Base-by-base conservation (phyloP, 2,329 filamentous ascomycete species). In the Colletotrichum graminicola region DNA sequence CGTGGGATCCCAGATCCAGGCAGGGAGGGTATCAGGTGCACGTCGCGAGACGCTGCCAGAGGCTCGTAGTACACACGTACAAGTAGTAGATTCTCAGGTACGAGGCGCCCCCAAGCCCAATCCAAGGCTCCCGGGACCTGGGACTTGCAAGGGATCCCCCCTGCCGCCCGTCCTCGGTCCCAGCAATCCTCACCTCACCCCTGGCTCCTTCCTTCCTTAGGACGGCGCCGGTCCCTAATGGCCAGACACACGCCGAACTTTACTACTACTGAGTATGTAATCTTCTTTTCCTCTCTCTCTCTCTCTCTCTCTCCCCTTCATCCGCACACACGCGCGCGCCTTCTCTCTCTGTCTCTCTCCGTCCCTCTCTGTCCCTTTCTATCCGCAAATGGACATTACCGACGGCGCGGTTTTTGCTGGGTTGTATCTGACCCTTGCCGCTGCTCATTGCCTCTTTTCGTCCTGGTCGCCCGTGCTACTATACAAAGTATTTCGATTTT, bases 371-470 rank as follows among this genome's bases (percentile, higher is more conserved):
- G 12, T 41, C 12, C 1, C 12, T 16, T 2, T 16, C 18, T 43
- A 6, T 5, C 47, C 5, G 26, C 6, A 36, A 23, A 49, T 52
- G 60, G 60, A 29, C 36, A 62, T 52, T 71, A 71, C 68, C 68
- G 65, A 63, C 59, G 65, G 68, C 65, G 59, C 34, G 68, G 68
- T 41, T 63, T 68, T 26, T 68, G 65, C 68, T 71, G 59, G 68
- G 68, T 71, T 71, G 68, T 68, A 65, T 71, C 65, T 56, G 32
- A 39, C 68, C 68, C 68, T 55, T 68, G 65, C 54, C 59, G 57
- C 59, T 67, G 43, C 54, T 66, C 45, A 43, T 54, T 59, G 63
- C 62, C 67, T 52, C 54, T 67, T 62, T 62, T 26, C 56, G 55
- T 71, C 55, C 63, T 67, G 34, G 47, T 52, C 36, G 29, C 52